Evolutionary conservation across 2,329 filamentous ascomycete species (phyloP).

Genomic region (Hypocreales sp.): DNA sequence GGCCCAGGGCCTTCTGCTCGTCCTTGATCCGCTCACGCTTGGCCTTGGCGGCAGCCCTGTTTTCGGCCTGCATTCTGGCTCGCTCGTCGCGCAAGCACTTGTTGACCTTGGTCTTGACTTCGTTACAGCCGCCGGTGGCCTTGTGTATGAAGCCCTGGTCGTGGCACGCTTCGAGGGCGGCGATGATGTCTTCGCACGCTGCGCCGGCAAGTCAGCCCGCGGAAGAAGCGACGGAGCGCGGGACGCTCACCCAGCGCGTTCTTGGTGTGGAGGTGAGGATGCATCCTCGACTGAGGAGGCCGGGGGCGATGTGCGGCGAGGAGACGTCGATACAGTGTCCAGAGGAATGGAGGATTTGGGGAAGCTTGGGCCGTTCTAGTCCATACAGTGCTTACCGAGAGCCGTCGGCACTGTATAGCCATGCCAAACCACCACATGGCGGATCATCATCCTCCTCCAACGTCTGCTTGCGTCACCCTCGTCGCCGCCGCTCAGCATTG

Average conservation of each 20-base stretch:
- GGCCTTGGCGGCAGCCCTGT: slow-evolving; percentile 53
- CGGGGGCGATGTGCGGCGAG: no score
- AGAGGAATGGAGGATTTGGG: no score
- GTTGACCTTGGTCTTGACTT: slow-evolving; percentile 70
- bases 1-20: slow-evolving; percentile 41
- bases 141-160: slow-evolving; percentile 86
- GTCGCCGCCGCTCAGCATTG: no score
- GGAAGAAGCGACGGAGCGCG: neutral
- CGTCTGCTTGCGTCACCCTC: no score
- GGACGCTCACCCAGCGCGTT: slow-evolving; percentile 59
- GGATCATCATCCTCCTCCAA: no score
- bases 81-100: slow-evolving; percentile 72
- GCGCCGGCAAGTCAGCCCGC: slow-evolving; percentile 8
- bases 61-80: slow-evolving; percentile 59
- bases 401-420: no score
- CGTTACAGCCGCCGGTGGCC: slow-evolving; percentile 78
- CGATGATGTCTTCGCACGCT: slow-evolving; percentile 95
- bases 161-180: slow-evolving; percentile 88
- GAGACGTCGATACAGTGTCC: no score
- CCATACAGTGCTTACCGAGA: no score
- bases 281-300: no score
- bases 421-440: no score
- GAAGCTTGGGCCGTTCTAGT: no score
- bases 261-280: slow-evolving; percentile 92
- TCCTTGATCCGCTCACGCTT: slow-evolving; percentile 59